Base-by-base conservation (phyloP, 495 filamentous ascomycete genomes). In the Lophium mytilinum region DNA sequence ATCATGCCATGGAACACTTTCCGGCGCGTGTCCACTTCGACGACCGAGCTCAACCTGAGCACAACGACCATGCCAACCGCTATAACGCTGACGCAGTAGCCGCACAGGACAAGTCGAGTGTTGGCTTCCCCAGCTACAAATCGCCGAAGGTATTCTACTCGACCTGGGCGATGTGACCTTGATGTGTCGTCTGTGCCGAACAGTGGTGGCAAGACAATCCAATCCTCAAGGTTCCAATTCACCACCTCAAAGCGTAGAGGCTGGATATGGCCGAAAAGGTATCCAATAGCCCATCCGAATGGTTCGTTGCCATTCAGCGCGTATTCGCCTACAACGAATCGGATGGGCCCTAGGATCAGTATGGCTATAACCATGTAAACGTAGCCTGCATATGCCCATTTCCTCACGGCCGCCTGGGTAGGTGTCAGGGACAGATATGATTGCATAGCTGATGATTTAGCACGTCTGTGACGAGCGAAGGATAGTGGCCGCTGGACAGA, bases 1-100 rank as follows among this genome's bases (percentile, higher is more conserved):
- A 96, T 96, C 83, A 90, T 95, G 59, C 92, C 93, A 70, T 99
- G 93, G 71, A 99, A 99, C 9, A 99, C 87, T 71, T 99, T 99
- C 37, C 93, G 83, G n/a, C 93, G 81, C 3, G 93, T 99, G 71
- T 99, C 94, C 37, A 97, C 90, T 72, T 96, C 88, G 5, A 79
- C 78, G 52, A 86, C 67, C 12, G 82, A 70, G 37, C 85, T 86
- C 24, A 96, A 76, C 36, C 79, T 80, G 55, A 88, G 78, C 4
- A 96, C 89, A 3, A 87, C 71, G 1, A 78, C 71, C 40, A 98
- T 75, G 1, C 91, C 94, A 8, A 83, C 62, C 19, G 76, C 65
- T 35, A 99, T 74, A 35, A 93, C 79, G 41, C 69, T 34, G 9
- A 83, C 21, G 73, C 85, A 96, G 76, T 95, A 91, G 9, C 66